Evolutionary conservation across 805 yeast genomes (phyloP).

Genomic region (Lipomyces mesembrius): DNA sequence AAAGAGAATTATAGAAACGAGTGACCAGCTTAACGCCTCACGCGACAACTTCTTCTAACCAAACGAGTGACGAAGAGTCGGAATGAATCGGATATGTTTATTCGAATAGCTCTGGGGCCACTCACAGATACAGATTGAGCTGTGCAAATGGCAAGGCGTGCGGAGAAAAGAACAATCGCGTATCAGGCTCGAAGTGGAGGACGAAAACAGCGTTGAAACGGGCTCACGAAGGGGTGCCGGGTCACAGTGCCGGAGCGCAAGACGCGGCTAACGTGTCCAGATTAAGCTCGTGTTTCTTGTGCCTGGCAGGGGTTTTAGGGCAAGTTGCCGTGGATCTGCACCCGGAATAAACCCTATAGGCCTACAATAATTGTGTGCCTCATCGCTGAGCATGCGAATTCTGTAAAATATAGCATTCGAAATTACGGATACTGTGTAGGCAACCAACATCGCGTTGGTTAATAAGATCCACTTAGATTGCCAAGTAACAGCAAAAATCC

Average conservation of each 20-base stretch:
- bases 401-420: too few species aligned
- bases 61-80: neutral
- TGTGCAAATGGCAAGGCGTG: neutral
- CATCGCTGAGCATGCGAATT: too few species aligned
- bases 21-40: neutral
- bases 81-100: too few species aligned
- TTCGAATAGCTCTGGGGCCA: neutral
- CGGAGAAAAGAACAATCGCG: neutral
- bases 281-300: too few species aligned
- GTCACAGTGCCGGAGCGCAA: neutral
- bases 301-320: neutral
- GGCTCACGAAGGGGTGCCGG: neutral
- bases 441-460: too few species aligned
- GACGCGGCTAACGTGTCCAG: neutral
- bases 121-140: neutral
- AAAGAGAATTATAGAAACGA: neutral
- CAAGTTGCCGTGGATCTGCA: neutral
- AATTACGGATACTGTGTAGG: too few species aligned
- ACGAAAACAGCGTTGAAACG: neutral
- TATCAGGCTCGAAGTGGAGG: neutral
- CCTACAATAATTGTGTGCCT: too few species aligned
- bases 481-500: too few species aligned
- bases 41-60: too few species aligned
- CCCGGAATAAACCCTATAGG: neutral
- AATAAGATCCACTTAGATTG: too few species aligned